Evolutionary conservation across 2,329 filamentous ascomycete genomes (phyloP).

Genomic region (Alternaria ethzedia): DNA sequence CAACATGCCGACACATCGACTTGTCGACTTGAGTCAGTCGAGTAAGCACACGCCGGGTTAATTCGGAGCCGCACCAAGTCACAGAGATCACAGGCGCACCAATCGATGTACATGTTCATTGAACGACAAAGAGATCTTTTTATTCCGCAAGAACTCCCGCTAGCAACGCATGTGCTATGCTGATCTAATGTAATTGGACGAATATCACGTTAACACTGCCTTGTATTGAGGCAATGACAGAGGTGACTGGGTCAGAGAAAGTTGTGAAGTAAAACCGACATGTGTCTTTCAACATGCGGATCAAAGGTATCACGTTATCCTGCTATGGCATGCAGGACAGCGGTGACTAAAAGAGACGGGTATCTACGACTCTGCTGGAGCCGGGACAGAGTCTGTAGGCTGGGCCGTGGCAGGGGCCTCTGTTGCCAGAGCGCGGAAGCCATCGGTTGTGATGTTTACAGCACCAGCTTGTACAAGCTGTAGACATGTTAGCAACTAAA

Average conservation of each 20-base stretch:
- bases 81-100: not conserved
- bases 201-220: constrained; percentile 47
- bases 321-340: constrained; percentile 33
- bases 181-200: constrained; percentile 5
- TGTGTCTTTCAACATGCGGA: constrained; percentile 8
- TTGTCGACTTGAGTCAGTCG: not conserved
- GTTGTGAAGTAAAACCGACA: constrained; percentile 31
- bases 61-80: not conserved
- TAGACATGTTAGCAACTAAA: constrained; percentile 14
- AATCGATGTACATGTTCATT: not conserved
- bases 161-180: not conserved
- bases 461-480: constrained; percentile 89
- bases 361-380: constrained; percentile 17
- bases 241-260: constrained; percentile 47
- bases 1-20: not conserved
- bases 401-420: constrained; percentile 7
- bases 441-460: constrained; percentile 83
- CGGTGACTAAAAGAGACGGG: constrained; percentile 36
- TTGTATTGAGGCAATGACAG: constrained; percentile 31
- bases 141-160: constrained; percentile 5
- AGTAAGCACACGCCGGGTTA: not conserved
- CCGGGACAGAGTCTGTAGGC: constrained; percentile 17
- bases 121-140: constrained; percentile 4
- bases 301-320: constrained; percentile 45
- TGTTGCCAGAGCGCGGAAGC: constrained; percentile 68